Evolutionary conservation across 2,329 filamentous ascomycete species (phyloP).

Genomic region (Fusarium pseudograminearum): DNA sequence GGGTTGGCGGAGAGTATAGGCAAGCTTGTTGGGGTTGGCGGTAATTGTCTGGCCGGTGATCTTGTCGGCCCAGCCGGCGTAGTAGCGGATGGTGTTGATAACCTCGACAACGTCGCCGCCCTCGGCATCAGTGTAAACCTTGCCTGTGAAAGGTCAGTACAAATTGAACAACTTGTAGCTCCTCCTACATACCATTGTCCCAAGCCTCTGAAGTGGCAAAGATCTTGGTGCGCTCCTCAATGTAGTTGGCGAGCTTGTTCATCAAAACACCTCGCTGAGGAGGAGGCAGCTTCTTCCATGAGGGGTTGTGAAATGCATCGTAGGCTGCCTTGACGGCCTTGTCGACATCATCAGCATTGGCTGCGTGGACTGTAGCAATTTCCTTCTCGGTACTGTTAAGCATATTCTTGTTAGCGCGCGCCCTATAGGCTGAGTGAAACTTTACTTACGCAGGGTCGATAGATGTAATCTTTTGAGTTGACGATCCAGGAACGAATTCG

Average conservation of each 20-base stretch:
- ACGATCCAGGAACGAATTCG: constrained; percentile 71
- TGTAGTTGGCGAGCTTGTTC: constrained; percentile 70
- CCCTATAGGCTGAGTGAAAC: too few relatives aligned
- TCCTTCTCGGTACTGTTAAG: constrained; percentile 46
- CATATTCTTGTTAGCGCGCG: not conserved
- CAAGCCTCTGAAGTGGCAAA: constrained; percentile 73
- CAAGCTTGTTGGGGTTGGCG: constrained; percentile 78
- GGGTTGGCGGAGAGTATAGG: constrained; percentile 71
- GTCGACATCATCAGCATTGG: constrained; percentile 48
- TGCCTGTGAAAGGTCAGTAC: constrained; percentile 55
- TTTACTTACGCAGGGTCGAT: constrained; percentile 48
- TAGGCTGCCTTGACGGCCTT: constrained; percentile 62
- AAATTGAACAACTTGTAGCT: constrained; percentile 53
- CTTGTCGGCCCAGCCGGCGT: constrained; percentile 87
- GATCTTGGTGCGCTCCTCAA: constrained; percentile 70
- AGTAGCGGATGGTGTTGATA: constrained; percentile 50
- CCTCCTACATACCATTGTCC: constrained; percentile 60
- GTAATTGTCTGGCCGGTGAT: constrained; percentile 84
- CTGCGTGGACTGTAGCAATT: constrained; percentile 49
- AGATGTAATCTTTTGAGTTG: constrained; percentile 46
- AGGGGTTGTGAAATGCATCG: constrained; percentile 72
- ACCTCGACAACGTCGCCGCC: constrained; percentile 70
- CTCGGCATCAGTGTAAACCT: constrained; percentile 70
- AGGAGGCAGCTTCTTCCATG: constrained; percentile 75
- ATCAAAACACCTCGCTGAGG: constrained; percentile 76